These are phyloP conservation scores for Calonectria ilicicola DNA, from an alignment of 2,329 filamentous ascomycete species.

Conservation along the genomic window DNA sequence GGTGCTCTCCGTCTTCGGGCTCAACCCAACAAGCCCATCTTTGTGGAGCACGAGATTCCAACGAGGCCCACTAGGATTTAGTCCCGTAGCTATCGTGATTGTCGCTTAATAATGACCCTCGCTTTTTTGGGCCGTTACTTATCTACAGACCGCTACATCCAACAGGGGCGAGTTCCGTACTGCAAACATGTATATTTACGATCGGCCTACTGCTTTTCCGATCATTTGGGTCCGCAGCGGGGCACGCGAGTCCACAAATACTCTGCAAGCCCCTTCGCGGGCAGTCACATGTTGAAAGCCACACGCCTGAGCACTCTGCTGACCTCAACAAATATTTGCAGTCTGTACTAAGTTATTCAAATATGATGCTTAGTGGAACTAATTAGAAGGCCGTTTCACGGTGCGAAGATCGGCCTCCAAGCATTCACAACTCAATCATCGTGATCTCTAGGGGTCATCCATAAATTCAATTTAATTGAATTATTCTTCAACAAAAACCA, in stretches of 20 bases:
- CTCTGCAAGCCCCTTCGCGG: neutral
- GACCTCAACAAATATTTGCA: neutral
- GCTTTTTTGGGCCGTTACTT: neutral
- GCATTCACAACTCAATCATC: too few relatives aligned
- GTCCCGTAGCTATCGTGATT: conserved; percentile 18
- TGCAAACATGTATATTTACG: neutral
- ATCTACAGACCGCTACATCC: conserved; percentile 2
- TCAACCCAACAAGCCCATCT: neutral
- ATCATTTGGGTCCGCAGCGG: neutral
- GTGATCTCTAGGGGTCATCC: too few relatives aligned
- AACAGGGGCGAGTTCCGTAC: neutral
- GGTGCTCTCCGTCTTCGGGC: conserved; percentile 20
- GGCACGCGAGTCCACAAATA: neutral
- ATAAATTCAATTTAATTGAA: too few relatives aligned
- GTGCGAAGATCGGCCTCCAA: neutral
- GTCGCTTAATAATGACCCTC: conserved; percentile 17
- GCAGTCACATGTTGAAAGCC: neutral
- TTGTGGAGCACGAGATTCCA: conserved; percentile 15
- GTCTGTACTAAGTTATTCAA: neutral
- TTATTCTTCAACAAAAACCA: too few relatives aligned
- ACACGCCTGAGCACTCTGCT: neutral
- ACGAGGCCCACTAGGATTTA: conserved; percentile 21
- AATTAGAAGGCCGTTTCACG: neutral
- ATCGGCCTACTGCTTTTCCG: neutral
- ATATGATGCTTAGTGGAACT: neutral